Conservation (phyloP, 495 filamentous ascomycete species). For the Podospora pseudopauciseta region DNA sequence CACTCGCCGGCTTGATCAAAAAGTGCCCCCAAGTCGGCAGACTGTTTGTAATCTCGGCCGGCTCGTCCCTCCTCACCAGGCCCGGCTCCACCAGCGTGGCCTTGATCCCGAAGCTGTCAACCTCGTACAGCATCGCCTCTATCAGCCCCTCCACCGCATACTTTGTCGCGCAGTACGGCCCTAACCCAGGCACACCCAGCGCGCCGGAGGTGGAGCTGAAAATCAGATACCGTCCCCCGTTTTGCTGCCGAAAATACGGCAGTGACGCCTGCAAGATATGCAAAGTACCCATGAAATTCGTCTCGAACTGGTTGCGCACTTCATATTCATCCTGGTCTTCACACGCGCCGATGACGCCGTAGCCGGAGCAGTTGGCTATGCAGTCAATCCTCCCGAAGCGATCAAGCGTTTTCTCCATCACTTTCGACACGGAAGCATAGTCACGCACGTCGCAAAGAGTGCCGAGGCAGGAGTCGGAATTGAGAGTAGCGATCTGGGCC, state of each 20-base stretch:
- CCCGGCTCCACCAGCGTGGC: constrained; percentile 91
- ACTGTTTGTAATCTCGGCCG: constrained; percentile 47
- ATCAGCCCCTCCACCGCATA: constrained; percentile 94
- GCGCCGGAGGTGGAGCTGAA: constrained; percentile 89
- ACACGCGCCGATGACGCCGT: constrained; percentile 91
- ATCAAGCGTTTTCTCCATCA: constrained; percentile 62
- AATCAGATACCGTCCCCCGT: constrained; percentile 79
- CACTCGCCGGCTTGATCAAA: constrained; percentile 77
- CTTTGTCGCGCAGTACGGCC: constrained; percentile 93
- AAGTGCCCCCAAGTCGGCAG: constrained; percentile 87
- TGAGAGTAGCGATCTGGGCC: constrained; percentile 60
- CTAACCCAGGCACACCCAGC: constrained; percentile 83
- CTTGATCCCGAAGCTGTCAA: constrained; percentile 86
- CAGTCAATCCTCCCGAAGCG: constrained; percentile 82
- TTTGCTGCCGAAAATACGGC: constrained; percentile 77
- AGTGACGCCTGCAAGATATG: constrained; percentile 89
- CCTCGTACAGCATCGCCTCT: constrained; percentile 92
- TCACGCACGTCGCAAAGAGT: constrained; percentile 87
- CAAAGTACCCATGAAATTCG: constrained; percentile 90
- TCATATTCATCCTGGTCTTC: constrained; percentile 97
- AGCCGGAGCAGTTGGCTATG: constrained; percentile 86
- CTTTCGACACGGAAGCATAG: constrained; percentile 67
- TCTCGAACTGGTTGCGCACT: constrained; percentile 93
- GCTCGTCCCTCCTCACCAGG: constrained; percentile 73
- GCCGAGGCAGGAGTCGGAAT: constrained; percentile 70